Conservation (phyloP, 192 early-diverging fungal species). For the Backusella luteola region DNA sequence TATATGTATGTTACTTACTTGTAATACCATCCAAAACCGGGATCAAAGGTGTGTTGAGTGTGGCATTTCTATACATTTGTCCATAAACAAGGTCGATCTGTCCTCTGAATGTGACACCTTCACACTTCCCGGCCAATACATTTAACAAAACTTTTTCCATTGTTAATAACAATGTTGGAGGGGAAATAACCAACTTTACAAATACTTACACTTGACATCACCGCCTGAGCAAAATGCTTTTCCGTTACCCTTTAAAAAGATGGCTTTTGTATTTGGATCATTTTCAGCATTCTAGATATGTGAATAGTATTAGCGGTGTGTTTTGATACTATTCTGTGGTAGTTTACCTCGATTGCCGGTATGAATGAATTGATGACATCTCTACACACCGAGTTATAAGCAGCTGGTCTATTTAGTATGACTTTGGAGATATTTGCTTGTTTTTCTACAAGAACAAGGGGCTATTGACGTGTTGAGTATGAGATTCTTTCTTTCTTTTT, state of each 20-base stretch:
- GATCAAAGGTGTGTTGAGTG: slow-evolving; percentile 87
- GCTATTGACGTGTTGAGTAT: background rate
- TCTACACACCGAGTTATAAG: background rate
- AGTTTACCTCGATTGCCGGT: background rate
- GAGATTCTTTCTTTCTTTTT: background rate
- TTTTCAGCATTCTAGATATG: background rate
- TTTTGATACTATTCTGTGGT: no score
- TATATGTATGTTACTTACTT: slow-evolving; percentile 40
- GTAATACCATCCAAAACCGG: slow-evolving; percentile 86
- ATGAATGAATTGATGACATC: background rate
- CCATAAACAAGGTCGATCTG: slow-evolving; percentile 68
- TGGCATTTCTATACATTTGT: slow-evolving; percentile 89
- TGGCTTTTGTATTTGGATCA: slow-evolving; percentile 61
- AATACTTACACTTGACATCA: slow-evolving; percentile 58
- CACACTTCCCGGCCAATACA: background rate
- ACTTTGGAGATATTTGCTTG: background rate
- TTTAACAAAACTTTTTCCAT: slow-evolving; percentile 40
- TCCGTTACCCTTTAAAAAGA: slow-evolving; percentile 77
- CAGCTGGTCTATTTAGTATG: slow-evolving; percentile 1
- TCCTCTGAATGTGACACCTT: background rate
- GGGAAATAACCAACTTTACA: background rate
- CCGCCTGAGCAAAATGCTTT: slow-evolving; percentile 90
- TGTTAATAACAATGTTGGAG: slow-evolving; percentile 44
- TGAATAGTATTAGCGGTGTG: background rate
- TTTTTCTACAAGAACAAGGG: background rate